These are phyloP conservation scores for Petunia secreta DNA, from an alignment of 257 asterid genomes.

Conservation along the genomic window DNA sequence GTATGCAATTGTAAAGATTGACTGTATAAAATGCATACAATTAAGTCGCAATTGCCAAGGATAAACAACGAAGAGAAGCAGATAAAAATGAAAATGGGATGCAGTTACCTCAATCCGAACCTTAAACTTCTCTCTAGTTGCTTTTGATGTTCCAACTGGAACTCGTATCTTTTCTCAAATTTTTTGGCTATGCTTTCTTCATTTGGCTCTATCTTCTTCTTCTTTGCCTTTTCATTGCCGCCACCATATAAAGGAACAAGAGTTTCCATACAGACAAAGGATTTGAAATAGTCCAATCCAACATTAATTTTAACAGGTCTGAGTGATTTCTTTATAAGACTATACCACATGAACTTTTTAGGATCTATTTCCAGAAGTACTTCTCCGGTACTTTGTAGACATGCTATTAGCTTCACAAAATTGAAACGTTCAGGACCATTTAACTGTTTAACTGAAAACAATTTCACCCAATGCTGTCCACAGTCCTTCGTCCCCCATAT, in stretches of 20 bases:
- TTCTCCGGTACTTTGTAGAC: neutral
- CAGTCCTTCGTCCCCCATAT: slow-evolving; percentile 52
- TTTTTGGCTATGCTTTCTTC: slow-evolving; percentile 18
- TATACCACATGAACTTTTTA: slow-evolving; percentile 40
- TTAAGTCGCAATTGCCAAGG: no score
- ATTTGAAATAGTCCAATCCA: no score
- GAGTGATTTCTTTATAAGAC: slow-evolving; percentile 29
- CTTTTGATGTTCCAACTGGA: no score
- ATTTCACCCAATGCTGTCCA: slow-evolving; percentile 54
- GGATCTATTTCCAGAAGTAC: neutral
- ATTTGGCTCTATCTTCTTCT: neutral
- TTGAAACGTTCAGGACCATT: neutral
- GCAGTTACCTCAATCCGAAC: no score
- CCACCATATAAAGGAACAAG: slow-evolving; percentile 6
- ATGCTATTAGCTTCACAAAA: slow-evolving; percentile 35
- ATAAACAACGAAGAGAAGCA: no score
- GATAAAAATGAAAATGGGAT: no score
- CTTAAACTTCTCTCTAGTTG: no score
- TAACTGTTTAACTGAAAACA: slow-evolving; percentile 49
- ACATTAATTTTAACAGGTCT: neutral
- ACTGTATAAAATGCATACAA: no score
- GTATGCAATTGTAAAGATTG: no score
- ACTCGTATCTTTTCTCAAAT: no score
- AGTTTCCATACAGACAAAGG: no score
- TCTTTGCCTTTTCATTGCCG: no score